A percentile compares a stretch with the other conserved stretches of the same genome.
Evolutionary conservation across 441 rosid genomes (phyloP).

Genomic region (Brassica hybrid): DNA sequence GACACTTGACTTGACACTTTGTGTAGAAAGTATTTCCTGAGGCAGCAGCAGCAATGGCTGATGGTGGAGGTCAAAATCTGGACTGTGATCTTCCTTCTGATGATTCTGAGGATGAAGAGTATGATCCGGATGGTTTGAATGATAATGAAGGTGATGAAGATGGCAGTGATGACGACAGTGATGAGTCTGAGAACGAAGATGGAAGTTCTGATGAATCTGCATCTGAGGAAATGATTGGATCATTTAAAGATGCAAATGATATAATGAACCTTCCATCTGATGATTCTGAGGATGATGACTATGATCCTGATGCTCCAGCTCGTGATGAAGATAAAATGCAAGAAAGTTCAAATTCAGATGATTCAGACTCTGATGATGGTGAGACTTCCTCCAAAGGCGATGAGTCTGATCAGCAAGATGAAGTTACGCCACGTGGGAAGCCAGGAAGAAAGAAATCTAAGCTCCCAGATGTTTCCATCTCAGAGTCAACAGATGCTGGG

Average conservation of each 20-base stretch:
- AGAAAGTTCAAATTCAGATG: conserved; percentile 80
- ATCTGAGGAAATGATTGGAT: conserved; percentile 59
- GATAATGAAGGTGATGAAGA: conserved; percentile 51
- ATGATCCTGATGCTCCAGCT: conserved; percentile 66
- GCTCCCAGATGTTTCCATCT: conserved; percentile 42
- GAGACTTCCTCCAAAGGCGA: conserved; percentile 44
- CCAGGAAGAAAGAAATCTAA: conserved; percentile 36
- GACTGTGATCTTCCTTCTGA: conserved; percentile 82
- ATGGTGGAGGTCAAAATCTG: conserved; percentile 55
- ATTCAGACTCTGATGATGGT: conserved; percentile 83
- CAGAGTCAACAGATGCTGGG: conserved; percentile 48
- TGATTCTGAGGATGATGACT: conserved; percentile 94
- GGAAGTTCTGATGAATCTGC: conserved; percentile 73
- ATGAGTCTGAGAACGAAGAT: conserved; percentile 53
- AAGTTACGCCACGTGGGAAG: conserved; percentile 34
- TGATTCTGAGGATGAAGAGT: conserved; percentile 90
- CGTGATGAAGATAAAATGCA: conserved; percentile 48
- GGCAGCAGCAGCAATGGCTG: conserved; percentile 62
- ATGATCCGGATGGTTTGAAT: conserved; percentile 61
- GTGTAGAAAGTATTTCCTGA: conserved; percentile 94
- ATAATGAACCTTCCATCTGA: conserved; percentile 72
- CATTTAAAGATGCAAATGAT: conserved; percentile 45
- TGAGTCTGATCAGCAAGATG: conserved; percentile 46
- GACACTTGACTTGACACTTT: conserved; percentile 9
- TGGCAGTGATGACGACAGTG: conserved; percentile 49